Evolutionary conservation across 441 rosid genomes (phyloP), one percentile per base, ranked within the genome.

Genomic region (Flueggea neowawraea): DNA sequence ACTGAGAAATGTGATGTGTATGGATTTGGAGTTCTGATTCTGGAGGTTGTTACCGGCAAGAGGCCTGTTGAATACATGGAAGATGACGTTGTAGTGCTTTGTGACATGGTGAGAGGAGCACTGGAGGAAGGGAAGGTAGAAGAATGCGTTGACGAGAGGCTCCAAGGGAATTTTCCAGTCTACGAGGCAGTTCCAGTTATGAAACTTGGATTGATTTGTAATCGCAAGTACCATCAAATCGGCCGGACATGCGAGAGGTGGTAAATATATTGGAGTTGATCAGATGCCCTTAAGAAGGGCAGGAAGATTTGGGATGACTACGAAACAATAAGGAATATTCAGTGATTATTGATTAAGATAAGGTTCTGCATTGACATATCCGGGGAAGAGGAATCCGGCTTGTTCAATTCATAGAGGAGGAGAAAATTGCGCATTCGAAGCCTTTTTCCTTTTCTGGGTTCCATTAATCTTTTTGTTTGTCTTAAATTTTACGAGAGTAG

Each of bases 61-160:
- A 87, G 85, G 67, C 98, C 97, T 5, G 98, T 93, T 0, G 97
- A 90, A 78, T 93, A 93, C 77, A 88, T 93, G 98, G 98, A 90
- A 77, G 97, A 90, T 54, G 98, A 93, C 57, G 96, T 93, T 63
- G 91, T 87, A 70, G 97, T 93, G 62, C 86, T 93, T 0, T 90
- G 96, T 43, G 97, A 93, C 69, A 85, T 90, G 97, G 89, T 87
- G 16, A 81, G 98, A 68, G 95, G 88, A 66, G 86, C 95, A 12
- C 62, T 90, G 55, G 97, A 93, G 74, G 96, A 87, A 70, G 93
- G 97, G 44, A 83, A 80, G 60, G 93, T 84, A 39, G 97, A 93
- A 65, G 96, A 85, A 71, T 85, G 95, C 52, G 74, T 88, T 0
- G 98, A 93, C 44, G 80, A 54, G 49, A 85, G 84, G 77, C 78